Evolutionary conservation across 2,329 filamentous ascomycete genomes (phyloP), one percentile per base, ranked within the genome.

Genomic region (Pestalotiopsis sp.): DNA sequence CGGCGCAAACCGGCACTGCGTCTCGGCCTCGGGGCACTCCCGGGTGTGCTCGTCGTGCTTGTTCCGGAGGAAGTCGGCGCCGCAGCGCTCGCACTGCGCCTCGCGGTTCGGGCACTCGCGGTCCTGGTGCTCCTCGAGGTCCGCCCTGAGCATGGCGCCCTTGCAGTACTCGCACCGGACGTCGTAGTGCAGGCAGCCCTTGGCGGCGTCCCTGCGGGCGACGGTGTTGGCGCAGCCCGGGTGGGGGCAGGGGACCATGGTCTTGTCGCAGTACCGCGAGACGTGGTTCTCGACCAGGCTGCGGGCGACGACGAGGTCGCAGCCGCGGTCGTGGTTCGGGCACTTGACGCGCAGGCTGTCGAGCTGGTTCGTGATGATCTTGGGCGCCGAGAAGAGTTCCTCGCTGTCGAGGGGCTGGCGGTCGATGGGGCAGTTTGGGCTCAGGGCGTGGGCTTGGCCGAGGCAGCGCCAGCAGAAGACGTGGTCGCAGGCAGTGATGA

Each of bases 391-490:
- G 73, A 4, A 75, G 76, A 38, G 76, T 74, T 68, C 72, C 22
- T 78, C 75, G 13, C 20, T 17, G 68, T 81, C 77, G 10, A 78
- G 73, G 13, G 76, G 75, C 38, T 76, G 81, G n/a, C 88, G 83
- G 75, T 90, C 88, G 67, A 90, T 84, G 2, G 88, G 88, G 68
- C 88, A 91, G 40, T 81, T 77, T 67, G 80, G 75, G 64, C 80
- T 82, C 40, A 81, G 74, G 64, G 78, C 76, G 65, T 83, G 78
- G 7, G 83, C 80, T 68, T 82, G 79, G 58, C 78, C 72, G 30
- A 91, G 80, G 73, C 89, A 91, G 4, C 81, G 80, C 64, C 84
- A 83, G 73, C 89, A 91, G 74, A 91, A 91, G 13, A 88, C 89
- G 75, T 91, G 89, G 68, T 89, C 86, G 77, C 89, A 91, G 7